phyloP scores from a whole-genome alignment of 2,329 filamentous ascomycete species.

The Pseudogymnoascus sp. region DNA sequence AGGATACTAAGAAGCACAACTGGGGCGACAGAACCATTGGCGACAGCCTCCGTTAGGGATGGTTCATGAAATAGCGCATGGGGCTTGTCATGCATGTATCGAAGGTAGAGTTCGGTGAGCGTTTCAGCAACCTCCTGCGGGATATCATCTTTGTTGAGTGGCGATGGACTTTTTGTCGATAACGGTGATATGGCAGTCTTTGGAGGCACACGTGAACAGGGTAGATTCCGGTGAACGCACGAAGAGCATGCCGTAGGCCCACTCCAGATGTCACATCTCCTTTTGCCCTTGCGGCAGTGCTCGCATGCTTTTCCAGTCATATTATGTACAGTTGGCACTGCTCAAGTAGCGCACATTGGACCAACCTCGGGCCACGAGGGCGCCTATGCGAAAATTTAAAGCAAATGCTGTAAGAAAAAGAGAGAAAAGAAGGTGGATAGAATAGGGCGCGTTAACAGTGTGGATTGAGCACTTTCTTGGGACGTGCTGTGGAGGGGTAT shows the following conservation, averaged over 20 bases:
- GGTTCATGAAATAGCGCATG: constrained; percentile 23
- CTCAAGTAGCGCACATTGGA: not conserved
- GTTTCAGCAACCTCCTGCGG: not conserved
- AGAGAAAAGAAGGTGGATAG: not conserved
- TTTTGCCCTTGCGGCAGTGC: not conserved
- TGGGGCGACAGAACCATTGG: not conserved
- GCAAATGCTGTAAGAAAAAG: not conserved
- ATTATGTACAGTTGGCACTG: not conserved
- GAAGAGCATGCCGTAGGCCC: not conserved
- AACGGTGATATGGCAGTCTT: not conserved
- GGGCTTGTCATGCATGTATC: constrained; percentile 22
- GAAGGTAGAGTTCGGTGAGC: constrained; percentile 24
- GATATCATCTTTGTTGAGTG: not conserved
- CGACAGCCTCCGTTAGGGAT: constrained; percentile 11
- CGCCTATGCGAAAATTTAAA: not conserved
- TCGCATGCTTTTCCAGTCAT: not conserved
- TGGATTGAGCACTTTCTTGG: not conserved
- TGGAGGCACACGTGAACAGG: not conserved
- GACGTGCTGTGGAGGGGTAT: not conserved
- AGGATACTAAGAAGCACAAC: not conserved
- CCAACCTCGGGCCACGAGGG: not conserved
- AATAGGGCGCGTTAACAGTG: not conserved
- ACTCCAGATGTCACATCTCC: not conserved
- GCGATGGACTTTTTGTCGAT: not conserved
- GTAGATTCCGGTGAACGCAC: not conserved